Percentiles rank a stretch among this genome's conserved stretches.
Evolutionary conservation across 2,329 filamentous ascomycete species (phyloP).

Genomic region (Didymella exigua): DNA sequence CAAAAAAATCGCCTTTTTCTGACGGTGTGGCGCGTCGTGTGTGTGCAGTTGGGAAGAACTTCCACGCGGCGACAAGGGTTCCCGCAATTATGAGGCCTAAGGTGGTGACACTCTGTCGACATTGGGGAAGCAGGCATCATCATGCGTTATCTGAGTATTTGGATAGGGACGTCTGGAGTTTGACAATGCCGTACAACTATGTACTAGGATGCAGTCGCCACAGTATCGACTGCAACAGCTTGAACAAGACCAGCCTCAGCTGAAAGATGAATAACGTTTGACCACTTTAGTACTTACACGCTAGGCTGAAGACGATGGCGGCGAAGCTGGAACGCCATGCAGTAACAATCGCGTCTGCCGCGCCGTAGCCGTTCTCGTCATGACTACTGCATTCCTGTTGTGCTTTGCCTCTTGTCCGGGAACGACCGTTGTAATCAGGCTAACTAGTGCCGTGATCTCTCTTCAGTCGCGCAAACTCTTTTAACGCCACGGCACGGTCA

Average conservation of each 20-base stretch:
- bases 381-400: slow-evolving; percentile 5
- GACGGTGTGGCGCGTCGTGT: slow-evolving; percentile 4
- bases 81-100: background rate
- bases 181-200: background rate
- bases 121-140: background rate
- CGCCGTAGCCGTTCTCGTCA: slow-evolving; percentile 5
- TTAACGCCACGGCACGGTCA: slow-evolving; percentile 13
- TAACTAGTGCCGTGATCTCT: slow-evolving; percentile 14
- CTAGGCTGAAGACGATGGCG: slow-evolving; percentile 6
- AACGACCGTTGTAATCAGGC: background rate
- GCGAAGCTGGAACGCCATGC: background rate
- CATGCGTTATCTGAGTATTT: background rate
- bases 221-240: background rate
- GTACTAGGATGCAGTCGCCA: background rate
- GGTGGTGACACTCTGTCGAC: background rate
- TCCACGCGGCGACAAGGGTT: slow-evolving; percentile 2
- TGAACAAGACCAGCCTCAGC: background rate
- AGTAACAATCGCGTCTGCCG: background rate
- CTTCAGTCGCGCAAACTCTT: slow-evolving; percentile 13
- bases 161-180: background rate
- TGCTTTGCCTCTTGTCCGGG: slow-evolving; percentile 3
- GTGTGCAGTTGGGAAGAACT: slow-evolving; percentile 9
- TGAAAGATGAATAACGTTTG: slow-evolving; percentile 1
- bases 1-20: background rate
- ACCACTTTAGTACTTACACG: background rate